A percentile compares a stretch with the other conserved stretches of the same genome.
Conservation (phyloP, 257 asterid genomes). For the Forsythia suspensa region DNA sequence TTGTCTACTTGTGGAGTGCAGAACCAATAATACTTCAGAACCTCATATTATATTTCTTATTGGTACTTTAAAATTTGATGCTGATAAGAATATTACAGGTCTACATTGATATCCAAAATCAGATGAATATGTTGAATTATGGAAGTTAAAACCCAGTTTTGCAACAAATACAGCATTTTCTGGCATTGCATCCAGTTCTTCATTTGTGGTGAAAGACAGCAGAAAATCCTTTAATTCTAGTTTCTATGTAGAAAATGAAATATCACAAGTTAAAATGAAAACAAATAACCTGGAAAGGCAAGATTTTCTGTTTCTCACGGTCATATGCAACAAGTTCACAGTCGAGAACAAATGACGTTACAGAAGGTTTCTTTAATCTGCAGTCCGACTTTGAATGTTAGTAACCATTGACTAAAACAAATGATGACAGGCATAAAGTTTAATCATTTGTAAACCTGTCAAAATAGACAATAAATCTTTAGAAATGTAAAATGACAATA, state of each 20-base stretch:
- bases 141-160: constrained; percentile 3
- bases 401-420: constrained; percentile 13
- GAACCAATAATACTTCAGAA: neutral
- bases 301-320: constrained; percentile 86
- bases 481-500: neutral
- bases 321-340: constrained; percentile 96
- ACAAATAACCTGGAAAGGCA: constrained; percentile 78
- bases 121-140: neutral
- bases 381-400: constrained; percentile 27
- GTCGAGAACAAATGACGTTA: constrained; percentile 86
- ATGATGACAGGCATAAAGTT: constrained; percentile 6
- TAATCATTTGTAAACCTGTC: constrained; percentile 1
- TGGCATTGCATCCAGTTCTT: constrained; percentile 2
- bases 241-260: constrained; percentile 1
- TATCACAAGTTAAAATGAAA: constrained; percentile 4
- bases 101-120: constrained; percentile 11
- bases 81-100: constrained; percentile 12
- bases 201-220: neutral
- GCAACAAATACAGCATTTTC: constrained; percentile 13
- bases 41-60: neutral
- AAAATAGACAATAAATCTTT: neutral
- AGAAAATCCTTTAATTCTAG: neutral
- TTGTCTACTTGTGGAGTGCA: constrained; percentile 8
- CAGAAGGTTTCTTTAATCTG: constrained; percentile 76
- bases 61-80: neutral